These are phyloP conservation scores for Lophiotrema nucula DNA, from an alignment of 495 filamentous ascomycete genomes.

Conservation along the genomic window DNA sequence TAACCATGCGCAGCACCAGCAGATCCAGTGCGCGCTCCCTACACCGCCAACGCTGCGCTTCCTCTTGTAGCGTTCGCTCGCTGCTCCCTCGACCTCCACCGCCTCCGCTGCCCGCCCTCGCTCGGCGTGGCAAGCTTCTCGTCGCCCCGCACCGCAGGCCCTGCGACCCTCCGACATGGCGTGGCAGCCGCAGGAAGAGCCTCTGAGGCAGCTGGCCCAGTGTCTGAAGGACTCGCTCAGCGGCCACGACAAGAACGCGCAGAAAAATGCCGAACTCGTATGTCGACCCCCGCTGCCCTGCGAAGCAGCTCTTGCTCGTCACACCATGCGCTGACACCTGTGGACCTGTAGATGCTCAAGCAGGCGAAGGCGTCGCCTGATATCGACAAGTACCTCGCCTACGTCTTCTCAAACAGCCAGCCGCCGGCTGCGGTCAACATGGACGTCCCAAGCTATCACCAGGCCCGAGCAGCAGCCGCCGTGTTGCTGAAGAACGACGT, in stretches of 20 bases:
- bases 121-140: conserved; percentile 1
- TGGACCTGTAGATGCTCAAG: conserved; percentile 72
- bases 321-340: conserved; percentile 28
- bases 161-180: conserved; percentile 56
- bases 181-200: conserved; percentile 89
- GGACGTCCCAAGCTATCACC: conserved; percentile 58
- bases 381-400: conserved; percentile 95
- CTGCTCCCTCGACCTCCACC: background rate
- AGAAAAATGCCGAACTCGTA: conserved; percentile 76
- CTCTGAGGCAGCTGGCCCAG: conserved; percentile 80
- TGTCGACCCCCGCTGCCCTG: conserved; percentile 38
- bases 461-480: conserved; percentile 80
- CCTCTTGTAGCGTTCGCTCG: background rate
- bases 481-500: conserved; percentile 96
- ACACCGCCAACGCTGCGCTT: background rate
- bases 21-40: conserved; percentile 10
- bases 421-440: conserved; percentile 59
- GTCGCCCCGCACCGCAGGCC: background rate
- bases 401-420: conserved; percentile 73
- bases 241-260: conserved; percentile 68
- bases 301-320: background rate
- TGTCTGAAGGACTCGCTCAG: conserved; percentile 92
- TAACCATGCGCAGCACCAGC: conserved; percentile 22
- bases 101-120: background rate
- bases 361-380: conserved; percentile 89